Evolutionary conservation across 257 asterid species (phyloP).

Genomic region (Solanum sitiens): DNA sequence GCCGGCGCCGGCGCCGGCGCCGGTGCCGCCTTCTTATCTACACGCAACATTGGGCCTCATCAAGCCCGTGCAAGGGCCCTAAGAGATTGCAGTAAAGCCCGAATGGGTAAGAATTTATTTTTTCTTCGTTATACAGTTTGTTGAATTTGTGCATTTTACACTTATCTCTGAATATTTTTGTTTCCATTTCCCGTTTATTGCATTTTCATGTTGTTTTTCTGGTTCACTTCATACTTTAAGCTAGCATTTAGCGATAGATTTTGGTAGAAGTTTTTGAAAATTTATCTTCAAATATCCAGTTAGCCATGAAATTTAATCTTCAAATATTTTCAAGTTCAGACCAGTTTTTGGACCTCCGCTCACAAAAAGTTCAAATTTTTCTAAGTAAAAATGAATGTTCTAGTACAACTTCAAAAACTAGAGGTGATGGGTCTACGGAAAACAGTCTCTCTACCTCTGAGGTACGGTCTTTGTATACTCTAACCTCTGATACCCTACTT

Average conservation of each 20-base stretch:
- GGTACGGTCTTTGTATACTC: not conserved
- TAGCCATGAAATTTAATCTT: not conserved
- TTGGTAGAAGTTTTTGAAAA: not conserved
- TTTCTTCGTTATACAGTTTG: not conserved
- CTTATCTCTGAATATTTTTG: not conserved
- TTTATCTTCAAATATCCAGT: not conserved
- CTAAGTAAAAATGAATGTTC: not conserved
- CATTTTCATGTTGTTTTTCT: not conserved
- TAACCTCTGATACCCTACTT: not conserved
- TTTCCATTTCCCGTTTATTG: not conserved
- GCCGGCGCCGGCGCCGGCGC: constrained; percentile 7
- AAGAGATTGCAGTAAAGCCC: constrained; percentile 19
- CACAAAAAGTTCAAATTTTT: not conserved
- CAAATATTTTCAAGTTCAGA: not conserved
- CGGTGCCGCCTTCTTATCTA: constrained; percentile 20
- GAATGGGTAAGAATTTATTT: not conserved
- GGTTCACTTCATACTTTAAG: not conserved
- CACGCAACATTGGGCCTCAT: constrained; percentile 21
- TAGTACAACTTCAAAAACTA: not conserved
- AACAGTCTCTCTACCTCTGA: too few species aligned
- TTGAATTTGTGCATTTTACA: not conserved
- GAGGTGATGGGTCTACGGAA: not conserved
- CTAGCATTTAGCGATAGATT: not conserved
- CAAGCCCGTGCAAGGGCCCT: constrained; percentile 28
- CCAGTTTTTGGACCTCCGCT: not conserved